Evolutionary conservation across 805 yeast species (phyloP), one percentile per base, ranked within the genome.

Genomic region (Pichia heedii): DNA sequence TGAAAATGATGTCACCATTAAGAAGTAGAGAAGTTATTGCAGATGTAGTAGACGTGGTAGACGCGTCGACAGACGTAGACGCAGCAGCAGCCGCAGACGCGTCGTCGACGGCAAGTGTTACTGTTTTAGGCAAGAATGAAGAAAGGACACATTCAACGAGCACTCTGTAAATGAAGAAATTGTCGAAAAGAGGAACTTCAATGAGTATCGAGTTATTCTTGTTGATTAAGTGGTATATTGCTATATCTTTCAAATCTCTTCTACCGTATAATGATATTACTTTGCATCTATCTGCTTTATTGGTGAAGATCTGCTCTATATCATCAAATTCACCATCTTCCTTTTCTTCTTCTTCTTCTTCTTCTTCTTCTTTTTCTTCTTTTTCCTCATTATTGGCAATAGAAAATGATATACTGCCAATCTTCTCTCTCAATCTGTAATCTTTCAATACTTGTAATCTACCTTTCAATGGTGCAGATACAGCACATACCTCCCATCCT

Each of bases 181-280:
- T 40, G n/a, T 29, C 13, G 6, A 42, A 42, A 15, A 16, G 12
- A 10, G 45, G 45, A 13, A 42, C n/a, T 27, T 37, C 41, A 34
- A 42, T 37, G 2, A 37, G 11, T 10, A 42, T 7, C 11, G 36
- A 20, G 8, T 20, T 33, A 12, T 36, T 22, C 12, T n/a, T 4
- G 5, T 16, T 20, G 11, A 20, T 16, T 10, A 42, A 12, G 16
- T 37, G 15, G 20, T 37, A 42, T 3, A 42, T 33, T 2, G 22
- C 33, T 11, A 42, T 9, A 11, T 38, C 34, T 20, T 27, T 22
- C n/a, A 42, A 16, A 22, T 42, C 45, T 16, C 35, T 37, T 7
- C 13, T 20, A 8, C 45, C 45, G 22, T 42, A 42, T n/a, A 42
- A 27, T 13, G n/a, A 18, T 18, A 29, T 21, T 12, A 33, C 33